phyloP scores from a whole-genome alignment of 2,329 filamentous ascomycete genomes.

The Aspergillus ochraceus region DNA sequence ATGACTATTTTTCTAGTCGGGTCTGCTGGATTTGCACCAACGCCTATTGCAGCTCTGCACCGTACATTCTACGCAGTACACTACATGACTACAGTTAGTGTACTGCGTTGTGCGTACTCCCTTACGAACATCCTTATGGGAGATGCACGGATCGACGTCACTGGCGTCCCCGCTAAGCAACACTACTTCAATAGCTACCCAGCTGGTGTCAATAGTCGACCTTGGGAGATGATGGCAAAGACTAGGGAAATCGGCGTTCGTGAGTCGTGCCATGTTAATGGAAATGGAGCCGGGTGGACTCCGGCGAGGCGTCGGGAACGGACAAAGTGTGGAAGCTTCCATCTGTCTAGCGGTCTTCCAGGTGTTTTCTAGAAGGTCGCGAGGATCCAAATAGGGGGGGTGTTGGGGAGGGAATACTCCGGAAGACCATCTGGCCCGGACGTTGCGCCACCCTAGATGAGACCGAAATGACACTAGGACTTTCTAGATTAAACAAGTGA shows the following conservation, averaged over 20 bases:
- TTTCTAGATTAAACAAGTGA: background rate
- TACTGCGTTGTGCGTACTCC: too few relatives aligned
- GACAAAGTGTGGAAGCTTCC: slow-evolving; percentile 26
- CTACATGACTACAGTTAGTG: too few relatives aligned
- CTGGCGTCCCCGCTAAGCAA: slow-evolving; percentile 8
- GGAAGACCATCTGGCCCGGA: slow-evolving; percentile 1
- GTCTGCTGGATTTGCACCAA: background rate
- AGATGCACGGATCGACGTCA: slow-evolving; percentile 20
- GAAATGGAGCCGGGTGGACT: background rate
- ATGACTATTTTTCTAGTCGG: background rate
- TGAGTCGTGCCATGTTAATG: too few relatives aligned
- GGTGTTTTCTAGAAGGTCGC: slow-evolving; percentile 36
- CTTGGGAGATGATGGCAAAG: background rate
- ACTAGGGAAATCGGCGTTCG: background rate
- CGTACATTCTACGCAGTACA: too few relatives aligned
- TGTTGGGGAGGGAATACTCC: background rate
- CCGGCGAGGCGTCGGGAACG: slow-evolving; percentile 4
- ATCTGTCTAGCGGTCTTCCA: slow-evolving; percentile 28
- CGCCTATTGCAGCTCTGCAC: too few relatives aligned
- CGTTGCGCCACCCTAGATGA: slow-evolving; percentile 13
- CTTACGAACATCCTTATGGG: background rate
- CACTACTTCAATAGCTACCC: slow-evolving; percentile 22
- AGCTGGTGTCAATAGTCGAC: slow-evolving; percentile 16
- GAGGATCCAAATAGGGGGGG: slow-evolving; percentile 7
- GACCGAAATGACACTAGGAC: background rate